Evolutionary conservation across 768 basidiomycete species (phyloP).

Genomic region (Russula dissimulans): DNA sequence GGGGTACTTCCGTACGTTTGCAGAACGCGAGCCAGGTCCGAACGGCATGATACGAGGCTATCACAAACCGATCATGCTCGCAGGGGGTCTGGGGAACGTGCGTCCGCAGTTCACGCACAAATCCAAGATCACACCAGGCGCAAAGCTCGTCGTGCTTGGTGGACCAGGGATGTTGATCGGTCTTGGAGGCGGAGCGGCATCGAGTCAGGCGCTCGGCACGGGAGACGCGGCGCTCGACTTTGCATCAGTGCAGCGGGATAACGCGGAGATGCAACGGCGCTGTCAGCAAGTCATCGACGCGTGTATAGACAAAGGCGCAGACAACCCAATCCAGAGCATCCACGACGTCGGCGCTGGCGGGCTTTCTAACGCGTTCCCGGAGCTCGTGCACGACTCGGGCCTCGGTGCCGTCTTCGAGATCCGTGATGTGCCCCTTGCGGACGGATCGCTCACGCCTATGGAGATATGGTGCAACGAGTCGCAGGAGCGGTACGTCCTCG

Average conservation of each 20-base stretch:
- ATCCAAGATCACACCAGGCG: constrained; percentile 62
- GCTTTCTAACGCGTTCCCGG: constrained; percentile 91
- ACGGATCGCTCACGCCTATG: constrained; percentile 95
- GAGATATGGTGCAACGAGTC: constrained; percentile 99
- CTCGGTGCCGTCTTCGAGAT: constrained; percentile 92
- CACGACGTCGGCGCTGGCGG: constrained; percentile 99
- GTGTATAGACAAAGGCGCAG: constrained; percentile 51
- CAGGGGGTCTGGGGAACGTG: constrained; percentile 93
- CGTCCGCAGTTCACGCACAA: constrained; percentile 78
- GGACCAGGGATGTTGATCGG: constrained; percentile 97
- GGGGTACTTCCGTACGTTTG: constrained; percentile 94
- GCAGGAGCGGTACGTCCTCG: constrained; percentile 95
- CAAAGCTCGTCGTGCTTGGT: constrained; percentile 86
- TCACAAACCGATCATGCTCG: constrained; percentile 99
- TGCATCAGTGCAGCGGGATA: constrained; percentile 94
- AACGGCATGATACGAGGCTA: constrained; percentile 78
- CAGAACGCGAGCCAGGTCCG: constrained; percentile 57
- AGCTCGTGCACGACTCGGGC: constrained; percentile 92
- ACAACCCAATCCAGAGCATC: constrained; percentile 86
- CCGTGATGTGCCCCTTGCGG: constrained; percentile 84
- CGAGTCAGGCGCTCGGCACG: constrained; percentile 85
- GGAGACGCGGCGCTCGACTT: constrained; percentile 93
- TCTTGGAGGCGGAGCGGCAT: constrained; percentile 92
- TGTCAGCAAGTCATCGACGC: constrained; percentile 97
- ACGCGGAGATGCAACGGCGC: constrained; percentile 95